Percentiles rank a stretch among this genome's conserved stretches.
Evolutionary conservation across 108 stramenopile genomes (phyloP).

Genomic region (Skeletonema menzelii): DNA sequence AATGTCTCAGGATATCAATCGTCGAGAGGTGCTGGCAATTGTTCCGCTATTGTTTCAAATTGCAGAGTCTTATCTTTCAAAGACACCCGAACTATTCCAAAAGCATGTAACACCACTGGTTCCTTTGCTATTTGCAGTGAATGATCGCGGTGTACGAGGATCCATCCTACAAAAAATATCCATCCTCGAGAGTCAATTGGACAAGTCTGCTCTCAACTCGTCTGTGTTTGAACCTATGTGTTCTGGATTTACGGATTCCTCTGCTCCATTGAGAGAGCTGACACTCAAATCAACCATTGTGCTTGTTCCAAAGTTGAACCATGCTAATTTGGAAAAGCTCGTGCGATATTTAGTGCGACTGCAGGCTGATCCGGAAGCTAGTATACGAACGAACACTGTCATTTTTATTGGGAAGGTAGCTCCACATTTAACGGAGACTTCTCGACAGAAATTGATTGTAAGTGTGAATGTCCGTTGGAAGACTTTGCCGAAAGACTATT

Average conservation of each 20-base stretch:
- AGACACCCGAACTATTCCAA: conserved; percentile 46
- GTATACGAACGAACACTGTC: conserved; percentile 88
- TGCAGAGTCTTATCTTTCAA: conserved; percentile 60
- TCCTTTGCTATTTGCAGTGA: conserved; percentile 69
- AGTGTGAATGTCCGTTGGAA: not conserved
- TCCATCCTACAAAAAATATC: conserved; percentile 65
- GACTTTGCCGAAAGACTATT: not conserved
- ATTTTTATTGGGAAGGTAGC: conserved; percentile 86
- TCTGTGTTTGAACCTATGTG: conserved; percentile 88
- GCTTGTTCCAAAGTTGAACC: conserved; percentile 67
- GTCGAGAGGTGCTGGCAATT: conserved; percentile 76
- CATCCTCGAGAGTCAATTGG: conserved; percentile 62
- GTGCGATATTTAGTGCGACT: conserved; percentile 83
- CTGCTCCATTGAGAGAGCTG: conserved; percentile 76
- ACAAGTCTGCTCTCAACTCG: conserved; percentile 63
- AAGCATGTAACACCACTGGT: conserved; percentile 66
- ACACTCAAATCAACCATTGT: conserved; percentile 80
- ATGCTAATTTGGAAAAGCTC: conserved; percentile 85
- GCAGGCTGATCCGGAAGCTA: conserved; percentile 72
- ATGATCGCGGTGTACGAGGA: conserved; percentile 87
- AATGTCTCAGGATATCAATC: conserved; percentile 77
- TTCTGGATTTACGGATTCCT: conserved; percentile 86
- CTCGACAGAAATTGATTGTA: conserved; percentile 70
- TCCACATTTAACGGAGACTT: conserved; percentile 60
- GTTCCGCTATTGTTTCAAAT: conserved; percentile 72